Conservation (phyloP, 78 protist genomes). For the Tieghemostelium lacteum region DNA sequence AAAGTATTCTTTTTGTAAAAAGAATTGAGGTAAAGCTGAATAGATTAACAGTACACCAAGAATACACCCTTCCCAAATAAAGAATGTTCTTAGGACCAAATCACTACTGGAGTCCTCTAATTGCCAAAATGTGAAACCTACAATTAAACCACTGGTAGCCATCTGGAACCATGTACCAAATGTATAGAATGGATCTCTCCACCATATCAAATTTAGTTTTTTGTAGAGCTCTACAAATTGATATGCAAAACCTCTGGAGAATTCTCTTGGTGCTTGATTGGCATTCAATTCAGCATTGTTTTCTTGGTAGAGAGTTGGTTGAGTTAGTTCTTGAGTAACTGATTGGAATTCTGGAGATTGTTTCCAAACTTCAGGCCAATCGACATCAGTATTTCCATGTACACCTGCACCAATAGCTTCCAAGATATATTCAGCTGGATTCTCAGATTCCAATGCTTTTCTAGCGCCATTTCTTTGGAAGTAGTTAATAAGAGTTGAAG, state of each 20-base stretch:
- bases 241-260: background rate
- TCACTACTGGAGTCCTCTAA: constrained; percentile 6
- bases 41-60: constrained; percentile 53
- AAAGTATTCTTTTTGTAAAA: constrained; percentile 37
- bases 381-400: constrained; percentile 22
- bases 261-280: constrained; percentile 23
- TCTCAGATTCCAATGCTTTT: background rate
- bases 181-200: constrained; percentile 58
- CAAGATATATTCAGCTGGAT: constrained; percentile 81
- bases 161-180: constrained; percentile 10
- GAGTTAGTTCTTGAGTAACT: background rate
- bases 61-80: constrained; percentile 30
- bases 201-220: constrained; percentile 37
- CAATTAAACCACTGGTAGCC: constrained; percentile 20
- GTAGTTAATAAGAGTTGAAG: background rate
- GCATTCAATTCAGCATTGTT: background rate
- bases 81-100: constrained; percentile 41
- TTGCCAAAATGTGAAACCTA: constrained; percentile 38
- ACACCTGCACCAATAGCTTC: constrained; percentile 78
- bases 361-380: constrained; percentile 61
- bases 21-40: constrained; percentile 30
- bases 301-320: background rate
- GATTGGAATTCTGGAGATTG: constrained; percentile 18
- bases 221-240: constrained; percentile 44
- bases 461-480: constrained; percentile 21